These are phyloP conservation scores for Boletellus sp. DNA, from an alignment of 1,284 basidiomycete genomes.

Conservation along the genomic window DNA sequence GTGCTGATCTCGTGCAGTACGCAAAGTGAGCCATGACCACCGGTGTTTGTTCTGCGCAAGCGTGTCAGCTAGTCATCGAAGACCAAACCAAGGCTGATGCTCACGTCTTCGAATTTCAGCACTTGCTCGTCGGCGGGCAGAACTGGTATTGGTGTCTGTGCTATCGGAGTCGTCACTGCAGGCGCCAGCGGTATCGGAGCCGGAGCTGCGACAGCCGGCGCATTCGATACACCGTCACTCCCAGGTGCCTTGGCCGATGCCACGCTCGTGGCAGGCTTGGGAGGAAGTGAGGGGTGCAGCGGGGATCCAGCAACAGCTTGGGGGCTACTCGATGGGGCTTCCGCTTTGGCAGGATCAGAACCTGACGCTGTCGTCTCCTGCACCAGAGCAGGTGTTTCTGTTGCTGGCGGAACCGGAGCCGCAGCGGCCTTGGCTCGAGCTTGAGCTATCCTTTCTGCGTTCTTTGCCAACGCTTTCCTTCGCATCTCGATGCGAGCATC, in stretches of 20 bases:
- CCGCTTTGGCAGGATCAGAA: constrained; percentile 23
- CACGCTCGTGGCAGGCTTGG: constrained; percentile 38
- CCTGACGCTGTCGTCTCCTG: constrained; percentile 21
- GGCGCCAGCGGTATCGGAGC: constrained; percentile 13
- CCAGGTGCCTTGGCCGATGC: constrained; percentile 35
- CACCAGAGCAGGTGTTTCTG: constrained; percentile 23
- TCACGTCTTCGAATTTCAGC: constrained; percentile 59
- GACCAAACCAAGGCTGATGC: constrained; percentile 1
- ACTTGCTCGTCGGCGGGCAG: constrained; percentile 50
- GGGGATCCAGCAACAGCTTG: constrained; percentile 36
- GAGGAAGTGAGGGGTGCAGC: constrained; percentile 65
- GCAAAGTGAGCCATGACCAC: constrained; percentile 75
- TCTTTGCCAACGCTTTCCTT: constrained; percentile 48
- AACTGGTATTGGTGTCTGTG: constrained; percentile 15
- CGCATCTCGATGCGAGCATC: constrained; percentile 61
- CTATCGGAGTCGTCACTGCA: constrained; percentile 18
- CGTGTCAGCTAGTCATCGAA: constrained; percentile 8
- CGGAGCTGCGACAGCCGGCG: constrained; percentile 3
- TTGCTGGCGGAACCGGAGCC: constrained; percentile 12
- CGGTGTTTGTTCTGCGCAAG: constrained; percentile 62
- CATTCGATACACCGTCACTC: constrained; percentile 19
- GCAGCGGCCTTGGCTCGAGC: constrained; percentile 43
- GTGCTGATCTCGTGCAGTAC: constrained; percentile 66
- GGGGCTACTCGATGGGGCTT: constrained; percentile 6
- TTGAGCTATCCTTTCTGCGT: constrained; percentile 44